Conservation (phyloP, 2,329 filamentous ascomycete genomes). For the Helicocarpus griseus region DNA sequence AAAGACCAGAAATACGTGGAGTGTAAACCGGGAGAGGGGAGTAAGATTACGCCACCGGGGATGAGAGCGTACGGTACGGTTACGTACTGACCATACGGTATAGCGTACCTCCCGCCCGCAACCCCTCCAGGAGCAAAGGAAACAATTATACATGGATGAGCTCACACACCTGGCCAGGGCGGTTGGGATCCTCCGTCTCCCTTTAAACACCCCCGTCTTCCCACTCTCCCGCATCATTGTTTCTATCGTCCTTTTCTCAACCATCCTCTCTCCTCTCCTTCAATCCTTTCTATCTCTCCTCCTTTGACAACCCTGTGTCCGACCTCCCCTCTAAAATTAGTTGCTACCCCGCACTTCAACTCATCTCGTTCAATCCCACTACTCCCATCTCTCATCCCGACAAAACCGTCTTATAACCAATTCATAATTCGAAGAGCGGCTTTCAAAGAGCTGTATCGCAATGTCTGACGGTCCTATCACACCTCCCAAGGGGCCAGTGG, state of each 20-base stretch:
- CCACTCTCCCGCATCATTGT: background rate
- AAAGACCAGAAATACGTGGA: no score
- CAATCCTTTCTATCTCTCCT: no score
- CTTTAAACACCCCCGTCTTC: background rate
- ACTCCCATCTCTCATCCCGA: background rate
- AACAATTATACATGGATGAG: no score
- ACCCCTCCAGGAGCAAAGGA: no score
- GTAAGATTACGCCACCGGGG: no score
- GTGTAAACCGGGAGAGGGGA: no score
- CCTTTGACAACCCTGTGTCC: background rate
- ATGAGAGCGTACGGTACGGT: no score
- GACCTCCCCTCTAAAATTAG: background rate
- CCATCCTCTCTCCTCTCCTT: background rate
- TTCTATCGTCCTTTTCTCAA: background rate
- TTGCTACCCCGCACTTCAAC: background rate
- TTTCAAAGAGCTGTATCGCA: conserved; percentile 8
- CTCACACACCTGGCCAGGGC: no score
- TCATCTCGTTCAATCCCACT: no score
- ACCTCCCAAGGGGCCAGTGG: conserved; percentile 30
- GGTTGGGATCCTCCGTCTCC: background rate
- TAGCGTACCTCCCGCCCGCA: no score
- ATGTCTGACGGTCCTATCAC: conserved; percentile 30
- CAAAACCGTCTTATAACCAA: background rate
- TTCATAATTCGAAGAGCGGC: no score
- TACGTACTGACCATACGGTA: no score